These are phyloP conservation scores for Psidium guajava DNA, from an alignment of 345 rosid genomes.

Conservation along the genomic window DNA sequence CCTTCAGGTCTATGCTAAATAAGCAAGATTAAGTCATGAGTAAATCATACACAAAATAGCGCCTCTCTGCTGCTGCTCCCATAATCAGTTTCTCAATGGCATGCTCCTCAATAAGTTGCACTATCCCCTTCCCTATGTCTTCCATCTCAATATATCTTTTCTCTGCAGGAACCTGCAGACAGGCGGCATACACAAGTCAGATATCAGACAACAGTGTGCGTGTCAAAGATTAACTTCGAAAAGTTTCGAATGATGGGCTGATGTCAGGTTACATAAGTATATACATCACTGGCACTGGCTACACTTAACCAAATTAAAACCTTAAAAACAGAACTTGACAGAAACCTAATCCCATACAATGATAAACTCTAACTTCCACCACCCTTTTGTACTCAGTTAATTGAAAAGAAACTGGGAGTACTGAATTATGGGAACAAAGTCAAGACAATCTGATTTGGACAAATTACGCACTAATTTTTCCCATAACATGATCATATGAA, in stretches of 20 bases:
- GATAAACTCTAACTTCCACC: neutral
- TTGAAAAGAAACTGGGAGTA: neutral
- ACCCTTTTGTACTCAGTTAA: neutral
- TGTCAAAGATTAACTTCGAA: neutral
- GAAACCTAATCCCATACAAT: neutral
- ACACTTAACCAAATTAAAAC: neutral
- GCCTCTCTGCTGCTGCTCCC: conserved; percentile 71
- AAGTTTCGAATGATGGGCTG: neutral
- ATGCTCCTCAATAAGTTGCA: conserved; percentile 46
- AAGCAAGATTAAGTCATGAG: neutral
- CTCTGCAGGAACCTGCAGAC: neutral
- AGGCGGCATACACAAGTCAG: neutral
- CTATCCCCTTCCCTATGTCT: conserved; percentile 38
- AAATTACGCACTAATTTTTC: neutral
- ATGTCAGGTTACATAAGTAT: neutral
- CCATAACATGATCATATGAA: neutral
- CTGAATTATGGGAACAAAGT: neutral
- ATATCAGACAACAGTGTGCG: neutral
- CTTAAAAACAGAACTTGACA: neutral
- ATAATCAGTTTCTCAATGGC: conserved; percentile 51
- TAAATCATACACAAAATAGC: conserved; percentile 26
- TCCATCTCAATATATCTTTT: neutral
- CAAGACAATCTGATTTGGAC: neutral
- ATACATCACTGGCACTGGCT: neutral
- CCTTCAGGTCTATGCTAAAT: neutral